Evolutionary conservation across 345 rosid species (phyloP), one percentile per base, ranked within the genome.

Genomic region (Viola odorata): DNA sequence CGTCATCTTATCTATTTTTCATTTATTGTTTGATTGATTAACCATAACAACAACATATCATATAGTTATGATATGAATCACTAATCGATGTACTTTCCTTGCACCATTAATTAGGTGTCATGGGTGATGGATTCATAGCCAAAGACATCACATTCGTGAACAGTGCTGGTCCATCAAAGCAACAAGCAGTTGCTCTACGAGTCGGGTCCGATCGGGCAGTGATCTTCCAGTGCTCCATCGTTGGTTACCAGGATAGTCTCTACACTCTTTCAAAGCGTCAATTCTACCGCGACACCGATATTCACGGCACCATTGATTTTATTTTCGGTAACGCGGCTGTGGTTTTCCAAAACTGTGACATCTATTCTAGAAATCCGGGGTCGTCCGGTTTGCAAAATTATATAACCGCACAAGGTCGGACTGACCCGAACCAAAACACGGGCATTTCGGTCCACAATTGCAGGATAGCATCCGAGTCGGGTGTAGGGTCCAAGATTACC

Each of bases 281-380:
- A 39, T 84, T 84, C 76, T 84, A 79, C 62, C 16, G 82, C 51
- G 84, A 84, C 0, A 64, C 74, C 0, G 79, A 74, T 57, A 64
- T 84, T 17, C 67, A 68, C 11, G 88, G 85, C 8, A 79, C 85
- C 5, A 41, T 68, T 0, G 73, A 72, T 57, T 76, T 76, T 73
- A 71, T 76, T 3, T 72, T 63, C 14, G 73, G 76, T 0, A 62
- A 71, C 8, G 49, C 73, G 6, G 69, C 73, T 0, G 73, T 51
- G 2, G 73, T 76, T 0, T 45, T 75, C 49, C 75, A 75, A 37
- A 68, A 60, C 57, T 71, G 73, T 49, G 59, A 64, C 63, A 63
- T 75, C 8, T 12, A 13, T 3, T 14, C 70, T 4, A 48, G 58
- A 5, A 57, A 53, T 2, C 53, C 58, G 4, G 44, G 36, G 50